Evolutionary conservation across 2,329 filamentous ascomycete genomes (phyloP), one percentile per base, ranked within the genome.

Genomic region (Pseudogymnoascus sp.): DNA sequence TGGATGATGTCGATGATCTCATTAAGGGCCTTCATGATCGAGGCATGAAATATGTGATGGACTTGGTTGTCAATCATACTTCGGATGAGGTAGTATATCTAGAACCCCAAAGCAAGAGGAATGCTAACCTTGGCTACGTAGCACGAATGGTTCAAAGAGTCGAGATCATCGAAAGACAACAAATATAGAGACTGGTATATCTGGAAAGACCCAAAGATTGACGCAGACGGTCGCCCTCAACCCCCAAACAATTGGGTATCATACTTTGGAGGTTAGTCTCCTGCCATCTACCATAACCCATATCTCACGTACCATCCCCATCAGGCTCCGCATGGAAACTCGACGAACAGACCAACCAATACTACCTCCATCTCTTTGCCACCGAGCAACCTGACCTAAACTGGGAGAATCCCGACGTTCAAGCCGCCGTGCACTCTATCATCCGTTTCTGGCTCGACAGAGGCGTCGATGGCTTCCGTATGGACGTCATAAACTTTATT

Each of bases 371-470:
- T 64, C 76, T 91, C 1, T 92, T 89, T 69, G 82, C 83, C 0
- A 77, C 81, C 0, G 82, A 87, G 57, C 89, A 91, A 69, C 89
- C 89, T 0, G 89, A 92, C 66, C 76, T 92, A n/a, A 91, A 91
- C 69, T 91, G 88, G 88, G 86, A 90, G 61, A 86, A 87, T 53
- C 77, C 79, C 0, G 80, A 82, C 1, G 84, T 87, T 6, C 81
- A 87, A 6, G 76, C 84, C 58, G 88, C 84, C 0, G 85, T 90
- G 1, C 87, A 90, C 67, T 77, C 85, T 6, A 82, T 87, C 4
- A 86, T 90, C 79, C 77, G 78, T 0, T 91, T 90, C 71, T 91
- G 89, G 89, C 78, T 91, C 0, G 78, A 90, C 61, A 81, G 82
- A 6, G 82, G 76, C 47, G 78, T 81, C 62, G 77, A 79, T 65